Percentiles rank a stretch among this genome's conserved stretches.
Evolutionary conservation across 1,284 basidiomycete genomes (phyloP).

Genomic region (Neolentinus lepideus): DNA sequence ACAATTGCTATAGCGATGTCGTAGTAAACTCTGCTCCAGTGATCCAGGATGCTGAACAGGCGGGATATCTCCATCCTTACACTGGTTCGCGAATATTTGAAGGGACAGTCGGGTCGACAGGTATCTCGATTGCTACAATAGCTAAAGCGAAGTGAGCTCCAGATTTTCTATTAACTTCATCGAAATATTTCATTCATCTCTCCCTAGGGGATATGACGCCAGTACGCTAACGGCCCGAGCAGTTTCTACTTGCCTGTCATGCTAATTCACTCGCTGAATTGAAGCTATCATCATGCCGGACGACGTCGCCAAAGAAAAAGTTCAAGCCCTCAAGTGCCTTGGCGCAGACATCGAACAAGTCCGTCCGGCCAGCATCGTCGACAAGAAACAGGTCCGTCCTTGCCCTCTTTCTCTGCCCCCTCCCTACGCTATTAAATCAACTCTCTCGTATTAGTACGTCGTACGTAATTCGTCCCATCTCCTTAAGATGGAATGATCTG

Average conservation of each 20-base stretch:
- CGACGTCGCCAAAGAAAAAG: slow-evolving; percentile 90
- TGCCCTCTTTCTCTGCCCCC: background rate
- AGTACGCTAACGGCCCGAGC: no score
- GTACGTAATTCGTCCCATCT: slow-evolving; percentile 28
- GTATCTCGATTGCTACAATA: slow-evolving; percentile 93
- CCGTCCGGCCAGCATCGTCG: slow-evolving; percentile 84
- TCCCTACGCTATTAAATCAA: no score
- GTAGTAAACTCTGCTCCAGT: slow-evolving; percentile 56
- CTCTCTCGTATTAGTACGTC: slow-evolving; percentile 33
- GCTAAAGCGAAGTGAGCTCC: slow-evolving; percentile 71
- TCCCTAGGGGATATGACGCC: slow-evolving; percentile 62
- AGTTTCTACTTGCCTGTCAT: no score
- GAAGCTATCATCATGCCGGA: slow-evolving; percentile 90
- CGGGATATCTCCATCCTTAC: slow-evolving; percentile 78
- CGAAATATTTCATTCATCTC: background rate
- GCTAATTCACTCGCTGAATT: no score
- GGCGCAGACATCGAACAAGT: slow-evolving; percentile 87
- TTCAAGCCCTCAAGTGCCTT: slow-evolving; percentile 75
- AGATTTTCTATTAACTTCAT: background rate
- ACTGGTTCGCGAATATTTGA: slow-evolving; percentile 95
- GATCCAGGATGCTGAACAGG: slow-evolving; percentile 87
- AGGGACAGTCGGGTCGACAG: slow-evolving; percentile 95
- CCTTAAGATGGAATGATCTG: background rate
- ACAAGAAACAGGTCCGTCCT: slow-evolving; percentile 81
- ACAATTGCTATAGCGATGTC: no score